Conservation (phyloP, 768 basidiomycete species). For the Sarcodon aspratus region DNA sequence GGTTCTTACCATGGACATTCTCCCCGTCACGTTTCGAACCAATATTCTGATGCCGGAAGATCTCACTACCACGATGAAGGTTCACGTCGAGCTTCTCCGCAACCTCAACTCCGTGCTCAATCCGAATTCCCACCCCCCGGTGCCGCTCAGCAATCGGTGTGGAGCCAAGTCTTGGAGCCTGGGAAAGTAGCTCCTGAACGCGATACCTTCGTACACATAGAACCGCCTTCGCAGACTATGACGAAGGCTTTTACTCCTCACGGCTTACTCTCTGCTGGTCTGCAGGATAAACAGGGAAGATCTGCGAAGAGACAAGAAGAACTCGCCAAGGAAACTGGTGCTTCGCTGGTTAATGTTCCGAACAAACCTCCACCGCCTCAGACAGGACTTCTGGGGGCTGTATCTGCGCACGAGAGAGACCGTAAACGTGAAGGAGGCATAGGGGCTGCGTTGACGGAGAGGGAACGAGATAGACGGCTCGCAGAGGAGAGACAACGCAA, state of each 20-base stretch:
- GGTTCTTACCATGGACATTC: background rate
- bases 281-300: constrained; percentile 92
- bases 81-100: constrained; percentile 13
- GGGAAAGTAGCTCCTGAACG: constrained; percentile 32
- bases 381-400: constrained; percentile 90
- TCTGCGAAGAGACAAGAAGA: constrained; percentile 95
- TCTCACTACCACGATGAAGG: constrained; percentile 35
- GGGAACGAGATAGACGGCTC: constrained; percentile 84
- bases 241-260: constrained; percentile 94
- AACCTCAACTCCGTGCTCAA: constrained; percentile 32
- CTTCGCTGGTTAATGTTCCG: constrained; percentile 90
- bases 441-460: constrained; percentile 88
- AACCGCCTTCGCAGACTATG: constrained; percentile 57
- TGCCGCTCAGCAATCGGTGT: constrained; percentile 58
- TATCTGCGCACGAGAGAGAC: constrained; percentile 91
- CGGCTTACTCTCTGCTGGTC: constrained; percentile 86
- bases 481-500: constrained; percentile 91
- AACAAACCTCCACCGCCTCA: constrained; percentile 92
- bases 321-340: constrained; percentile 82
- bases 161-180: constrained; percentile 84
- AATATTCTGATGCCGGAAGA: constrained; percentile 33
- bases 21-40: constrained; percentile 29
- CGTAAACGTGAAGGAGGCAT: constrained; percentile 91
- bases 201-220: constrained; percentile 68
- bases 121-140: constrained; percentile 40